Base-by-base conservation (phyloP, 768 basidiomycete genomes). In the Holtermanniella nyarrowii region DNA sequence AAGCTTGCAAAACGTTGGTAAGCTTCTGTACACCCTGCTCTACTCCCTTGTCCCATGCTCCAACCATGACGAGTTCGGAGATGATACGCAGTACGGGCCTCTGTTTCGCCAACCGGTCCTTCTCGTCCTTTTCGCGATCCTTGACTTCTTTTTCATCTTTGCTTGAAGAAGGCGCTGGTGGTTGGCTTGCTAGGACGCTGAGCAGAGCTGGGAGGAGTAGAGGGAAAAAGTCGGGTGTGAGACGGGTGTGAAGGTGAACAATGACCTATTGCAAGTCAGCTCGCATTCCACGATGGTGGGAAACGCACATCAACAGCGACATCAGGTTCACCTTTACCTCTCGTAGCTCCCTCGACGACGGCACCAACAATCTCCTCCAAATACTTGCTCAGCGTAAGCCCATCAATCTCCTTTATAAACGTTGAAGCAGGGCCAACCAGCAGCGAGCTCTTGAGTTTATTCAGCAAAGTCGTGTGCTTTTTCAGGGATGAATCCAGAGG, bases 391-490 rank as follows among this genome's bases (percentile, higher is more conserved):
- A 99, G 76, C 1, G 88, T 83, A 49, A 99, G 77, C 0, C 84
- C 78, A 56, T 90, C 84, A 57, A 95, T 82, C 63, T 99, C 95
- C 72, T 90, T 96, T 59, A 95, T 74, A 54, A 93, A 82, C 62
- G 87, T 83, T 61, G 90, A 88, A 11, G 69, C 50, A 0, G 71
- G 69, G 7, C 69, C 63, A 11, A 68, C 57, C 24, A 74, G 65
- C 63, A 97, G 77, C 16, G 88, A 86, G 65, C 85, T 87, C 43
- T 85, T 82, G 61, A 96, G 84, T 42, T 86, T 84, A 72, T 93
- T 97, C 58, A 95, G 90, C 56, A 97, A 79, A 4, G 89, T 87
- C 1, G 90, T 96, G 72, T 99, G 91, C 5, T 89, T 83, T 74
- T 88, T 97, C 52, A 99, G 74, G 42, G 95, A 96, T 2, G 95